Base-by-base conservation (phyloP, 345 rosid genomes). In the Sonneratia alba region DNA sequence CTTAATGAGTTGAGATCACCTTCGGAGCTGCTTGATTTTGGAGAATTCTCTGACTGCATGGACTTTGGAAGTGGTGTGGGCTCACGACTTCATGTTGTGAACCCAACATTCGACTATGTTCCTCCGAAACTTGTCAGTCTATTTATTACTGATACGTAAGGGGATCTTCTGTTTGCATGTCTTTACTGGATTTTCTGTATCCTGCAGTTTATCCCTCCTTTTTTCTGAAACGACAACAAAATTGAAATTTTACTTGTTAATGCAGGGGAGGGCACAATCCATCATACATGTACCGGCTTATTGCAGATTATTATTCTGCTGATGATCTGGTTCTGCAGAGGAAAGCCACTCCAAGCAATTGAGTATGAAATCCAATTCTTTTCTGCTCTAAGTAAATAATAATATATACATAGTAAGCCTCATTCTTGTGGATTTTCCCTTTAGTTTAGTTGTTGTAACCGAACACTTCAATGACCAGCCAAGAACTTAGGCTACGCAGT, bases 251-350 rank as follows among this genome's bases (percentile, higher is more conserved):
- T 42, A 36, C 63, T 16, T 70, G 21, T 63, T 77, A 7, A 13
- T 85, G 67, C 89, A 96, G 99, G 16, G 99, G 98, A 79, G 99
- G 98, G 73, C 99, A 96, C 82, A 91, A 92, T 77, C 93, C 99
- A 69, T 96, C 97, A 19, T 92, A 92, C 83, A 87, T 96, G 96
- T 96, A 92, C 76, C 87, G 98, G 57, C 96, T 96, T 45, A 91
- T 92, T 51, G 96, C 97, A 3, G 99, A 96, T 78, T 91, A 92
- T 85, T 96, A 96, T 83, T 92, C 98, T 40, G 96, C 97, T 62
- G 98, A 88, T 84, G 98, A 96, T 81, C 80, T 96, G 85, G 97
- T 92, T 73, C 76, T 92, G 75, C 88, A 84, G 78, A 68, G 81
- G 73, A 85, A 82, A 76, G 66, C 83, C 62, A 70, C 83, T 67